These are phyloP conservation scores for Eremochloa ophiuroides DNA, from an alignment of 176 grass and related monocot genomes.

Conservation along the genomic window DNA sequence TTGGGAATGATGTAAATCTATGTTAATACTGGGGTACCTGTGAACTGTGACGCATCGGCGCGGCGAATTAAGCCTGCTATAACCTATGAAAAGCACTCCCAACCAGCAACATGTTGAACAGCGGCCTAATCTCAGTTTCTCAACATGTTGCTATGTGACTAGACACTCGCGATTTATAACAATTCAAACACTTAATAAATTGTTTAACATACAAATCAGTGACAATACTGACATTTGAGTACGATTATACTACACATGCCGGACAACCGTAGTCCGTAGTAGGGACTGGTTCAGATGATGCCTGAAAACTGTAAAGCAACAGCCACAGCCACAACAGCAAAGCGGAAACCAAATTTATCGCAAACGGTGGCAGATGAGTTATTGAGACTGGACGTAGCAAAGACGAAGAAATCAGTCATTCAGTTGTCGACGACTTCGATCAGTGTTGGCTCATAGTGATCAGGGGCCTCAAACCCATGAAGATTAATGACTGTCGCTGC, in stretches of 20 bases:
- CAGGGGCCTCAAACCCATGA: constrained; percentile 71
- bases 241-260: background rate
- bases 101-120: background rate
- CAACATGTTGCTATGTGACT: background rate
- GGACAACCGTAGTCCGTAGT: background rate
- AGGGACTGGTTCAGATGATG: background rate
- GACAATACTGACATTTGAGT: background rate
- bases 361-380: background rate
- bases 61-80: background rate
- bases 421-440: constrained; percentile 51
- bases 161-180: background rate
- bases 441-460: constrained; percentile 62
- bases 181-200: background rate
- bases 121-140: background rate
- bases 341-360: background rate
- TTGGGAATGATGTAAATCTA: background rate
- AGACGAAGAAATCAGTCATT: constrained; percentile 25
- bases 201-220: background rate
- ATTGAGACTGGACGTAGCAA: background rate
- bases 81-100: background rate
- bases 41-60: too few species aligned
- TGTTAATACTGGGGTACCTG: background rate
- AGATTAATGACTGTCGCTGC: constrained; percentile 82
- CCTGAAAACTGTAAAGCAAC: background rate
- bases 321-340: background rate